Evolutionary conservation across 75 land plant species (phyloP).

Genomic region (Sequoia sempervirens): DNA sequence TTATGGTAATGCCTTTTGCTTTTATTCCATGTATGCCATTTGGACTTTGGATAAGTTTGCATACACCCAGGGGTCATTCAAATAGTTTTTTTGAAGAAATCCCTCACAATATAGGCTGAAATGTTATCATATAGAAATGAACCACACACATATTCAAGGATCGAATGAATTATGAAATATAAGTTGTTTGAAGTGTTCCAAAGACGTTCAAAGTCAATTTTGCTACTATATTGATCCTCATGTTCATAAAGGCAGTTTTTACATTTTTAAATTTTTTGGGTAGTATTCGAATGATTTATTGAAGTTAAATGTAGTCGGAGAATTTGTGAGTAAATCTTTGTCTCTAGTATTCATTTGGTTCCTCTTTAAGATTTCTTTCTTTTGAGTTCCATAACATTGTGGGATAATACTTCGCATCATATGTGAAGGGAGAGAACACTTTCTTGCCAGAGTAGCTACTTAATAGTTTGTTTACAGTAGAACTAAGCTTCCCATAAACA

Average conservation of each 20-base stretch:
- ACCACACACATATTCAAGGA: neutral
- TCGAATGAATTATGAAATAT: neutral
- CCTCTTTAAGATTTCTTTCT: neutral
- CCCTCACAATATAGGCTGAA: neutral
- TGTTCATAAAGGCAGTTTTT: neutral
- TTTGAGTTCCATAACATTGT: neutral
- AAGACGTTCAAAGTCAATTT: neutral
- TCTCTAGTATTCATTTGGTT: neutral
- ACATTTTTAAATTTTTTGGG: neutral
- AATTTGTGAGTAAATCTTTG: neutral
- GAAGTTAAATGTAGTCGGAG: neutral
- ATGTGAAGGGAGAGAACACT: neutral
- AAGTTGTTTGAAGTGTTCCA: neutral
- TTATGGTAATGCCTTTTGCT: conserved; percentile 61
- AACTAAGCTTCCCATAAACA: neutral
- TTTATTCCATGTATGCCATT: neutral
- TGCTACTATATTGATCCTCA: neutral
- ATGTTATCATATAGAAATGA: neutral
- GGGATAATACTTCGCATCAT: neutral
- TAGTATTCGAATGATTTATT: neutral
- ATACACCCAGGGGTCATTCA: neutral
- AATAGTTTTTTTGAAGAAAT: neutral
- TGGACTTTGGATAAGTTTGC: neutral
- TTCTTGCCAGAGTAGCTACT: neutral
- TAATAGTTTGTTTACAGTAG: neutral